These are phyloP conservation scores for Podospora conica DNA, from an alignment of 495 filamentous ascomycete genomes.

Conservation along the genomic window DNA sequence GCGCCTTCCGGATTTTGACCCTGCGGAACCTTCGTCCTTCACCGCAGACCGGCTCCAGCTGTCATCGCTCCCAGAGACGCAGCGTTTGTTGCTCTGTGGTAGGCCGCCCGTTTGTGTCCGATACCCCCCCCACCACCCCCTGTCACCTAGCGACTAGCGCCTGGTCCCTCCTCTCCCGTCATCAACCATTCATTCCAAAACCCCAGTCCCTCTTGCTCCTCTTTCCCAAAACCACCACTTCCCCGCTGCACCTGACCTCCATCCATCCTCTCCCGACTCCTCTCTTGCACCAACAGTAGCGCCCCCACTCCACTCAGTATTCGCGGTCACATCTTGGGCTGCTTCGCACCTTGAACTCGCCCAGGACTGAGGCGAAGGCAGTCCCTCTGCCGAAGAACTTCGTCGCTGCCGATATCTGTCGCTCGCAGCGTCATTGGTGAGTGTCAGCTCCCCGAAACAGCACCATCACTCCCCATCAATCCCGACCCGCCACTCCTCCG, in stretches of 20 bases:
- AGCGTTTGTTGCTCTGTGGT: conserved; percentile 2
- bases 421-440: not conserved
- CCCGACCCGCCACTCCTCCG: not conserved
- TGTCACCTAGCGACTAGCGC: too few species aligned
- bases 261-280: not conserved
- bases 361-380: not conserved
- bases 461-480: not conserved
- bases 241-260: conserved; percentile 5
- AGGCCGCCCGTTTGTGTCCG: not conserved
- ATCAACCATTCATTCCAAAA: conserved; percentile 4
- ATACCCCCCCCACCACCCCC: not conserved
- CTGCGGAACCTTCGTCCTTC: conserved; percentile 3
- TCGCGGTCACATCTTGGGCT: not conserved
- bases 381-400: not conserved
- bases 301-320: not conserved
- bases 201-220: not conserved
- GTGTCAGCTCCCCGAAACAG: not conserved
- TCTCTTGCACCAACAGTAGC: not conserved
- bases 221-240: not conserved
- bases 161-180: conserved; percentile 1
- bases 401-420: not conserved
- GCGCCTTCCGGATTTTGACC: conserved; percentile 10
- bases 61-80: conserved; percentile 11
- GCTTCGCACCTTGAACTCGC: not conserved
- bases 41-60: conserved; percentile 3